A percentile compares a stretch with the other conserved stretches of the same genome.
Conservation (phyloP, 371 early-diverging fungal species). For the Syncephalastrum contaminatum region DNA sequence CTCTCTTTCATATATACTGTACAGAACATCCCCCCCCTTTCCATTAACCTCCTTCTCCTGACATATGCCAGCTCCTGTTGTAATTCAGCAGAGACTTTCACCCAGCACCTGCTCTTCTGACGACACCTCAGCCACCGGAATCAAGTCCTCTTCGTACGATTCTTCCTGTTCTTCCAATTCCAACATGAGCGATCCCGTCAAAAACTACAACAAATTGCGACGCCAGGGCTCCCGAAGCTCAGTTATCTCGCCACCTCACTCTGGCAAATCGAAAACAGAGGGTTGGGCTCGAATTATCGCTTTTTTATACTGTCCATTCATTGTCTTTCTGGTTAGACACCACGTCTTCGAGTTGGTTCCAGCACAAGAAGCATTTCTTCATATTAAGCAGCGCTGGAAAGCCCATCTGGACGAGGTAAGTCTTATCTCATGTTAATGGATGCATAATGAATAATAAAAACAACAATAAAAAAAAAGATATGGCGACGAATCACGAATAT, state of each 20-base stretch:
- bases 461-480: conserved; percentile 45
- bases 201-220: conserved; percentile 35
- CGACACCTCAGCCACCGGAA: conserved; percentile 13
- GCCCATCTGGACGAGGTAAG: conserved; percentile 76
- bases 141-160: conserved; percentile 23
- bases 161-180: conserved; percentile 37
- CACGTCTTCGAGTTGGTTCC: conserved; percentile 45
- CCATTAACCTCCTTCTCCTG: neutral
- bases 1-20: too few species aligned
- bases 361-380: conserved; percentile 79
- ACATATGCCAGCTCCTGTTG: conserved; percentile 10
- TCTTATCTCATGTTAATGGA: neutral
- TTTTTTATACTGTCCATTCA: too few species aligned
- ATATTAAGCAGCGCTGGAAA: conserved; percentile 87
- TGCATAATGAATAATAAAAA: neutral
- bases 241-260: conserved; percentile 4
- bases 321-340: too few species aligned
- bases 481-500: conserved; percentile 88
- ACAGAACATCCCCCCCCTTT: neutral
- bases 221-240: conserved; percentile 43
- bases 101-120: conserved; percentile 8
- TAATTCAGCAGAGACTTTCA: conserved; percentile 7
- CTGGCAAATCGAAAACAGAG: too few species aligned
- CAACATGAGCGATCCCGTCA: conserved; percentile 34
- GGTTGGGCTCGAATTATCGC: too few species aligned